Evolutionary conservation across 148 eudicot species (phyloP).

Genomic region (Spergularia marina): DNA sequence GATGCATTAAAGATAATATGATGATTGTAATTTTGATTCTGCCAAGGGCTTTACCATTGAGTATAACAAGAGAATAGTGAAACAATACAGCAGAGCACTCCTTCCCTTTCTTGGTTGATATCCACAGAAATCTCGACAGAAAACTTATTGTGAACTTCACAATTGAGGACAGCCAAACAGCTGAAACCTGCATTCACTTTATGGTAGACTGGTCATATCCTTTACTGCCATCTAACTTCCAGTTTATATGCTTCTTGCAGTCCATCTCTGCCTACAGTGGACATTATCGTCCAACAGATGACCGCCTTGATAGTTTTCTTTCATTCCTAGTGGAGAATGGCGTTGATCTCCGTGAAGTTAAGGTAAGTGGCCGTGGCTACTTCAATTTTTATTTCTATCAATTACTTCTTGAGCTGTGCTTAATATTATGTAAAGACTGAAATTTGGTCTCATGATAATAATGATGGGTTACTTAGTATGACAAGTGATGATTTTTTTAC

Average conservation of each 20-base stretch:
- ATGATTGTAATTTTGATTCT: too few relatives aligned
- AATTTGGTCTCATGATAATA: background rate
- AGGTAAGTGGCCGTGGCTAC: conserved; percentile 37
- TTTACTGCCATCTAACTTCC: conserved; percentile 18
- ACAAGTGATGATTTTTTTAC: background rate
- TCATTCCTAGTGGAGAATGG: conserved; percentile 59
- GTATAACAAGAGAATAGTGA: background rate
- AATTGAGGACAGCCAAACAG: background rate
- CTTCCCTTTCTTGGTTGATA: background rate
- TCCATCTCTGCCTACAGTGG: conserved; percentile 88
- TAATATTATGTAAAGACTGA: background rate
- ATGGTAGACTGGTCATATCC: background rate
- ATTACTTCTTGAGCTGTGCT: background rate
- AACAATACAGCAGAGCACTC: background rate
- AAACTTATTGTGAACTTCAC: background rate
- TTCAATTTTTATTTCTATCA: conserved; percentile 9
- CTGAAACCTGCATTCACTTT: background rate
- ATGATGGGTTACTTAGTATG: background rate
- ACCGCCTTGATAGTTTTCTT: conserved; percentile 53
- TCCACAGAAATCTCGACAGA: background rate
- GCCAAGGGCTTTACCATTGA: background rate
- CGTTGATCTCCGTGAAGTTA: conserved; percentile 52
- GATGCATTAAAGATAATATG: too few relatives aligned
- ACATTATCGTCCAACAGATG: conserved; percentile 90
- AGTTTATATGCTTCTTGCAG: conserved; percentile 36